These are phyloP conservation scores for Ganoderma boninense DNA, from an alignment of 1,284 basidiomycete genomes.

Conservation along the genomic window DNA sequence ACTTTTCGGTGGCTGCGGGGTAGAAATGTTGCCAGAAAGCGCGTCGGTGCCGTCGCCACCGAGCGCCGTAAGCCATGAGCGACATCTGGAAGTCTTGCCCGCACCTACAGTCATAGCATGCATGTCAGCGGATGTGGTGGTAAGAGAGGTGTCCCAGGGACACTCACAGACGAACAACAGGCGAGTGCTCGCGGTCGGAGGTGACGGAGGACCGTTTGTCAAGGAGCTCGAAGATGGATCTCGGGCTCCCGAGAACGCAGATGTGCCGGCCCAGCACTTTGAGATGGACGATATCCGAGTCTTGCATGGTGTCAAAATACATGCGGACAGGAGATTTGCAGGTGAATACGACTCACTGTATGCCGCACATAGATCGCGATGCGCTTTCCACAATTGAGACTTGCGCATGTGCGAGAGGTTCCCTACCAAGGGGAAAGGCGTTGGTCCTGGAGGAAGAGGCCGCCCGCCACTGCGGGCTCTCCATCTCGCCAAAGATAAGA, in stretches of 20 bases:
- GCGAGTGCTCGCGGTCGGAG: neutral
- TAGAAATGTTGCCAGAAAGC: constrained; percentile 24
- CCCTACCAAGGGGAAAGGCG: constrained; percentile 5
- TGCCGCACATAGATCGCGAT: constrained; percentile 2
- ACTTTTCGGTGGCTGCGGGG: neutral
- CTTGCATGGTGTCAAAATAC: neutral
- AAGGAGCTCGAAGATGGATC: constrained; percentile 12
- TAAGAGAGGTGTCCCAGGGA: too few species aligned
- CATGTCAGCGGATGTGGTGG: neutral
- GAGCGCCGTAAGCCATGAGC: constrained; percentile 18
- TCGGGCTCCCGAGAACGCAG: constrained; percentile 12
- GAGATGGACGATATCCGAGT: constrained; percentile 13
- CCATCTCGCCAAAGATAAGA: neutral
- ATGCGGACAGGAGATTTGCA: neutral
- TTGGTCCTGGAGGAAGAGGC: constrained; percentile 13
- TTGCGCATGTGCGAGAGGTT: neutral
- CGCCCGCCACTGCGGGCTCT: neutral
- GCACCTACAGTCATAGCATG: neutral
- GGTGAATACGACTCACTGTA: constrained; percentile 7
- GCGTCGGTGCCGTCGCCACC: constrained; percentile 32
- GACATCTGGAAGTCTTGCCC: constrained; percentile 10
- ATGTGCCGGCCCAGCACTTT: constrained; percentile 4
- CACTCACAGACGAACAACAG: neutral
- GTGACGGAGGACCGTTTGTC: constrained; percentile 22
- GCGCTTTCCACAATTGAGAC: constrained; percentile 4